Base-by-base conservation (phyloP, 1,284 basidiomycete species). In the Sporisorium exsertum region DNA sequence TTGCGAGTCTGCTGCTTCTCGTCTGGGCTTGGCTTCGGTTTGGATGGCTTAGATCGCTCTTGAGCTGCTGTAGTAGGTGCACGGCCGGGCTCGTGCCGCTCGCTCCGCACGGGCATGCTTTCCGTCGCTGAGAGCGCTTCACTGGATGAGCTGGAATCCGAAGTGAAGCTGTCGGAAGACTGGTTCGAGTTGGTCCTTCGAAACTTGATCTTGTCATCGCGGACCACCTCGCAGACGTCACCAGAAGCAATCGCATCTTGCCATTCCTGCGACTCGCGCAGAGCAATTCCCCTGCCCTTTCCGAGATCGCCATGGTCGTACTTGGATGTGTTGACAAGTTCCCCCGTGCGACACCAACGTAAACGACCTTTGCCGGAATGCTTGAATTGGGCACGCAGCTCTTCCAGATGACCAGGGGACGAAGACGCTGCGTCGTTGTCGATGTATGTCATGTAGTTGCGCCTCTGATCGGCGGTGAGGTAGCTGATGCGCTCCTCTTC, bases 381-480 rank as follows among this genome's bases (percentile, higher is more conserved):
- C 5, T 61, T 67, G 37, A 72, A 45, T 2, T 58, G 64, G 3
- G 70, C 61, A 5, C 53, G 57, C 5, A 72, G 12, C 9, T 72
- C 54, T 20, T 58, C 57, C 1, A 62, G 40, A 12, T 27, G 56
- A 24, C 46, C n/a, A 2, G n/a, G 24, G 18, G 60, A 45, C 6
- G 70, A 50, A 5, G 12, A 51, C 2, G 45, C 16, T 15, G n/a
- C 56, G 7, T 72, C 68, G 16, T 90, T 87, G 2, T 87, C 80
- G 29, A 78, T 69, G 76, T 90, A 90, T 50, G 91, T 89, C 4
- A 92, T 87, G 78, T 93, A 93, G 78, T 92, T 92, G 26, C 90
- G 86, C 10, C 92, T 87, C 85, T 93, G 90, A 78, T 91, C 90
- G 2, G 88, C 87, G 32, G 72, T 72, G 18, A 80, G 43, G 35